Evolutionary conservation across 768 basidiomycete species (phyloP).

Genomic region (Tricholoma hemisulphureum): DNA sequence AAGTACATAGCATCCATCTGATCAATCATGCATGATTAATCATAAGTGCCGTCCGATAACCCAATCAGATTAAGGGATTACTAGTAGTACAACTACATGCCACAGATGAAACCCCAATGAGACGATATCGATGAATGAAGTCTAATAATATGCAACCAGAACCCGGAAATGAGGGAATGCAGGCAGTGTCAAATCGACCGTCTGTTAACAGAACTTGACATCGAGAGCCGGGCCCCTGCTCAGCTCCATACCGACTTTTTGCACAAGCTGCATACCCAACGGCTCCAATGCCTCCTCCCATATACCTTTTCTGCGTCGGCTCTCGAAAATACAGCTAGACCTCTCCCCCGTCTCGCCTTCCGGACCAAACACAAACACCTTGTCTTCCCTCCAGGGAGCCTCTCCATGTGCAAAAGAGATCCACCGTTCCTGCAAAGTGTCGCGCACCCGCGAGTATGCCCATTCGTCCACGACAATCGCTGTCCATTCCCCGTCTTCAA

Average conservation of each 20-base stretch:
- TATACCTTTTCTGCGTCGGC: constrained; percentile 52
- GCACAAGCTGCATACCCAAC: constrained; percentile 62
- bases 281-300: constrained; percentile 72
- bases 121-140: neutral
- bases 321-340: constrained; percentile 60
- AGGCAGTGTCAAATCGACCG: neutral
- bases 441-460: constrained; percentile 64
- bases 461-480: constrained; percentile 62
- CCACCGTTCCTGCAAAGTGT: constrained; percentile 74
- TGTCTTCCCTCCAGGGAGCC: constrained; percentile 67
- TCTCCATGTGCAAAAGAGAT: constrained; percentile 73
- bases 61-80: too few species aligned
- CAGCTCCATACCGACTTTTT: constrained; percentile 73
- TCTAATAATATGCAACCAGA: neutral
- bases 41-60: too few species aligned
- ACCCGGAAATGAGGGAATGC: neutral
- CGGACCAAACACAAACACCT: constrained; percentile 77
- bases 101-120: neutral
- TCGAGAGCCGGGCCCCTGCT: constrained; percentile 57
- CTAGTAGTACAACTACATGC: too few species aligned
- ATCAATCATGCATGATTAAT: too few species aligned
- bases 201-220: neutral
- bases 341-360: constrained; percentile 82
- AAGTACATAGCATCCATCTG: too few species aligned
- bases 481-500: constrained; percentile 46